Conservation (phyloP, 2,329 filamentous ascomycete species). For the Tricladium varicosporioides region DNA sequence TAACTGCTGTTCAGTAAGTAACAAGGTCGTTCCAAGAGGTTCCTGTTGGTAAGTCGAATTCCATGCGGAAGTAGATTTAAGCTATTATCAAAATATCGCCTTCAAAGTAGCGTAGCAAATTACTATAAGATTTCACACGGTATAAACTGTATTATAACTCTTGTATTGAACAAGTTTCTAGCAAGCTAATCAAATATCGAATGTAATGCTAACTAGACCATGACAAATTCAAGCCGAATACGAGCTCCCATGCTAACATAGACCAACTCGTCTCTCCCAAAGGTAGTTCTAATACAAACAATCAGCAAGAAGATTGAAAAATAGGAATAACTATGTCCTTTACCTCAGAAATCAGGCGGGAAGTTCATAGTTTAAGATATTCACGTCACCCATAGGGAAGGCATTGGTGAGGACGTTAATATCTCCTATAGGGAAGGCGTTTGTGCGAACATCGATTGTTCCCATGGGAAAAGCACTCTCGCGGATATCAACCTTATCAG, state of each 20-base stretch:
- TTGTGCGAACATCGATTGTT: not conserved
- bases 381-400: not conserved
- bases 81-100: not conserved
- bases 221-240: not conserved
- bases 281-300: too few relatives aligned
- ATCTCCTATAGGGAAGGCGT: not conserved
- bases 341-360: not conserved
- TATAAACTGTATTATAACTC: not conserved
- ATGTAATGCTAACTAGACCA: not conserved
- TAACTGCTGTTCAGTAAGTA: not conserved
- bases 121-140: not conserved
- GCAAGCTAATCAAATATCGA: not conserved
- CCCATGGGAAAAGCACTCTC: not conserved
- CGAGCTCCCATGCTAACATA: not conserved
- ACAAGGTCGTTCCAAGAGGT: not conserved
- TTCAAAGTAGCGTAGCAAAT: not conserved
- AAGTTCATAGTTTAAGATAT: not conserved
- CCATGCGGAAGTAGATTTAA: not conserved
- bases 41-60: not conserved
- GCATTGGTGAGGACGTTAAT: not conserved
- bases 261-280: not conserved
- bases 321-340: not conserved
- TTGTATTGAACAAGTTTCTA: not conserved
- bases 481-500: not conserved
- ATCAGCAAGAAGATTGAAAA: not conserved